Conservation (phyloP, 768 basidiomycete genomes). For the Panaeolus cyanescens region DNA sequence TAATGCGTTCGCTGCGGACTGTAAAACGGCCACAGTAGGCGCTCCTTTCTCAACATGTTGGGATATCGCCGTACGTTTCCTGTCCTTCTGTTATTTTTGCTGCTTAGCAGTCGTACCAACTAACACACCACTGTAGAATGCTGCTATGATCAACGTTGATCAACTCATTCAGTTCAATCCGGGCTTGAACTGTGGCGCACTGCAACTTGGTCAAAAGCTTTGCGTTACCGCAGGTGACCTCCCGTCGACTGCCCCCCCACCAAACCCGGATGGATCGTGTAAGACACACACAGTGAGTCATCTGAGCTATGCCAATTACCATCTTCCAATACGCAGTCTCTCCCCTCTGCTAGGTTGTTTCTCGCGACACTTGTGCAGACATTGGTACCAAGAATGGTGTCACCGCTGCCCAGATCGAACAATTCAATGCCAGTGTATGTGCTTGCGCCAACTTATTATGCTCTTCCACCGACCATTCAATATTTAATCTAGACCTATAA, state of each 20-base stretch:
- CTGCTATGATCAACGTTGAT: too few relatives aligned
- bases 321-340: background rate
- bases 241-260: too few relatives aligned
- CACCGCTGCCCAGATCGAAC: background rate
- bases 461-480: background rate
- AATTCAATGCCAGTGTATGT: background rate
- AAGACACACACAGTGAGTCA: background rate
- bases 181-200: too few relatives aligned
- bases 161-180: too few relatives aligned
- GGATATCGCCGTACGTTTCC: conserved; percentile 6
- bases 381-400: background rate
- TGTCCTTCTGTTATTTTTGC: background rate
- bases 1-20: conserved; percentile 3
- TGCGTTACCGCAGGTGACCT: too few relatives aligned
- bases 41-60: conserved; percentile 11
- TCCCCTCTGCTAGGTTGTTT: background rate
- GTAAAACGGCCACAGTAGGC: conserved; percentile 12
- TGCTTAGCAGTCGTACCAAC: too few relatives aligned
- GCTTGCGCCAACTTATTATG: background rate
- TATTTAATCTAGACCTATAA: background rate
- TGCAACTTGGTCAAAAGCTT: too few relatives aligned
- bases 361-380: background rate
- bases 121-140: too few relatives aligned
- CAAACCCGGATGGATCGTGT: background rate
- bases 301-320: background rate